phyloP scores from a whole-genome alignment of 805 yeast genomes.

The Hanseniaspora lachancei region DNA sequence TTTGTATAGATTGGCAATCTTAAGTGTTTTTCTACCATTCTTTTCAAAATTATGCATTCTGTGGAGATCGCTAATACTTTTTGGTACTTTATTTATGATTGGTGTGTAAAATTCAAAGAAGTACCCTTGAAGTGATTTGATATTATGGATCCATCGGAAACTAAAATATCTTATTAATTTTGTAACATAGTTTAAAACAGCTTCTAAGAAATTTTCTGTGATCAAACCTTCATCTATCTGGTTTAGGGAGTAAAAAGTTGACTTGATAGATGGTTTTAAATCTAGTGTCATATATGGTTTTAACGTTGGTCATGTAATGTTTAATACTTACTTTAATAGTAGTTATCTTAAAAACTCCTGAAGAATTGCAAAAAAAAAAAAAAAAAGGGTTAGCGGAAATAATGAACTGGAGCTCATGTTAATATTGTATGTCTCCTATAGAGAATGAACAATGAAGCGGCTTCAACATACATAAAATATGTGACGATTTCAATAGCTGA shows the following conservation, averaged over 20 bases:
- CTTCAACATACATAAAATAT: too few species aligned
- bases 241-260: neutral
- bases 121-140: neutral
- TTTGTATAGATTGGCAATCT: neutral
- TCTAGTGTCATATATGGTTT: neutral
- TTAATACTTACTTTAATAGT: too few species aligned
- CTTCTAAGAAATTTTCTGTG: neutral
- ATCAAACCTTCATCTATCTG: neutral
- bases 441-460: neutral
- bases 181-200: neutral
- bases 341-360: too few species aligned
- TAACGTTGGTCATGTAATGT: neutral
- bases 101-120: neutral
- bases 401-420: too few species aligned
- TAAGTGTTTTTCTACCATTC: neutral
- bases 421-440: neutral
- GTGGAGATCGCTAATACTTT: neutral
- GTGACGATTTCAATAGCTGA: too few species aligned
- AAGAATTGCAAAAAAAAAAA: too few species aligned
- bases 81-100: neutral
- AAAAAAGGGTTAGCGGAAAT: too few species aligned
- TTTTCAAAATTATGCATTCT: neutral
- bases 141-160: neutral
- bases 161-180: neutral
- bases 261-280: neutral